Percentiles rank a stretch among this genome's conserved stretches.
phyloP scores from a whole-genome alignment of 495 filamentous ascomycete genomes.

The Penicillium longicatenatum region DNA sequence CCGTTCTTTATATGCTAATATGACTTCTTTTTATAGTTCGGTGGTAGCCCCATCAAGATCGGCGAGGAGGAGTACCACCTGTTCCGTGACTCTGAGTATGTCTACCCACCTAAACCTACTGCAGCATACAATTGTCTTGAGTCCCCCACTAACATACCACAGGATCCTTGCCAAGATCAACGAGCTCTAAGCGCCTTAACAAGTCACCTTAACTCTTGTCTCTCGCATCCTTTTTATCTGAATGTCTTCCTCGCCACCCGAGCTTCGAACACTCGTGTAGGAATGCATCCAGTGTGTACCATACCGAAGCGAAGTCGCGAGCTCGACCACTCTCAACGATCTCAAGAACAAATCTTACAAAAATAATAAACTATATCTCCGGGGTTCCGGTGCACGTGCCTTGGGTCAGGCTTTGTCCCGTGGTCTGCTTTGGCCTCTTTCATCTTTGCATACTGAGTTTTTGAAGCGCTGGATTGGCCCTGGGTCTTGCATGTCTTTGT shows the following conservation, averaged over 20 bases:
- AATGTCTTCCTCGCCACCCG: slow-evolving; percentile 9
- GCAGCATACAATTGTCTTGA: not conserved
- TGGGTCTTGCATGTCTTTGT: slow-evolving; percentile 45
- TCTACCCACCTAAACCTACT: slow-evolving; percentile 15
- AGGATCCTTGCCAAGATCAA: slow-evolving; percentile 89
- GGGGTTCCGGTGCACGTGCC: slow-evolving; percentile 2
- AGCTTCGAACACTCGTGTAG: slow-evolving; percentile 21
- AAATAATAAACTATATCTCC: slow-evolving; percentile 20
- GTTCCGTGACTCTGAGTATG: slow-evolving; percentile 96
- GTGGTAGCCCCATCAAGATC: slow-evolving; percentile 94
- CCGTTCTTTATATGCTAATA: slow-evolving; percentile 11
- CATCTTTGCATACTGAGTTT: slow-evolving; percentile 41
- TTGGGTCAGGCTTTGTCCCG: slow-evolving; percentile 15
- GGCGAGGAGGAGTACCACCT: slow-evolving; percentile 95
- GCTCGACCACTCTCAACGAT: slow-evolving; percentile 32
- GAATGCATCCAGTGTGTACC: slow-evolving; percentile 33
- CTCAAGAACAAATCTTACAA: slow-evolving; percentile 26
- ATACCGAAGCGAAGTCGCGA: slow-evolving; percentile 43
- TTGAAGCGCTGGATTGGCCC: slow-evolving; percentile 48
- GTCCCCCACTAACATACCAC: slow-evolving; percentile 27
- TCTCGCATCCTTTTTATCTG: slow-evolving; percentile 17
- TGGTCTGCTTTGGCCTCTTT: slow-evolving; percentile 8
- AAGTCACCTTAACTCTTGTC: slow-evolving; percentile 18
- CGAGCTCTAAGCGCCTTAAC: slow-evolving; percentile 55
- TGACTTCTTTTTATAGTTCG: slow-evolving; percentile 64